Evolutionary conservation across 495 filamentous ascomycete genomes (phyloP).

Genomic region (Penicillium bovifimosum): DNA sequence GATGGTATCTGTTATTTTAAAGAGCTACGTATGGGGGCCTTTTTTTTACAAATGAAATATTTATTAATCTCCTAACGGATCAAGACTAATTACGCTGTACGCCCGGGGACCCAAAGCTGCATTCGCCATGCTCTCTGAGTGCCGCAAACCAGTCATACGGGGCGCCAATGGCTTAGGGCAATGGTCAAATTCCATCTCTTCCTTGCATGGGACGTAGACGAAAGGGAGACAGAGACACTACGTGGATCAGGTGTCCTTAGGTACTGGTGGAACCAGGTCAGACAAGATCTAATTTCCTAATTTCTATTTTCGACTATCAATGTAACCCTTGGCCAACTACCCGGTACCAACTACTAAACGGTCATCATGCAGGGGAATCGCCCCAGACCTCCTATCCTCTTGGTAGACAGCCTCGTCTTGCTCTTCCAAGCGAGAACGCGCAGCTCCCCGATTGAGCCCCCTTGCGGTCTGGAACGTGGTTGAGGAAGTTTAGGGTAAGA

Average conservation of each 20-base stretch:
- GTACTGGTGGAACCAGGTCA: constrained; percentile 26
- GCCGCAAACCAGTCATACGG: constrained; percentile 18
- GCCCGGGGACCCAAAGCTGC: constrained; percentile 19
- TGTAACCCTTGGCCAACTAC: constrained; percentile 1
- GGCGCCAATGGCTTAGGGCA: constrained; percentile 1
- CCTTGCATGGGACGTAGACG: constrained; percentile 31
- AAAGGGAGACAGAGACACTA: constrained; percentile 16
- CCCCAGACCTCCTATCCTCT: background rate
- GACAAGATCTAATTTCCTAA: constrained; percentile 1
- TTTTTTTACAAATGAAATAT: constrained; percentile 1
- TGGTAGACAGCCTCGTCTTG: background rate
- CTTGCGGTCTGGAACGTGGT: constrained; percentile 7
- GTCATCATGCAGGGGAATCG: constrained; percentile 3
- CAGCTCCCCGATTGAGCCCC: background rate
- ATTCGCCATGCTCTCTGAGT: constrained; percentile 23
- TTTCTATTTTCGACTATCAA: background rate
- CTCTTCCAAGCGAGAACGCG: background rate
- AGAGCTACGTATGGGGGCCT: constrained; percentile 6
- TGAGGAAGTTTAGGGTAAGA: background rate
- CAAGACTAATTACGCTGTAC: constrained; percentile 22
- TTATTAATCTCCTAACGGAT: background rate
- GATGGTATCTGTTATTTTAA: constrained; percentile 24
- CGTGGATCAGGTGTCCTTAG: constrained; percentile 15
- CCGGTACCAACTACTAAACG: background rate
- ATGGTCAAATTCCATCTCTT: constrained; percentile 21